Evolutionary conservation across 2,329 filamentous ascomycete genomes (phyloP), one percentile per base, ranked within the genome.

Genomic region (Epichloe uncinata): DNA sequence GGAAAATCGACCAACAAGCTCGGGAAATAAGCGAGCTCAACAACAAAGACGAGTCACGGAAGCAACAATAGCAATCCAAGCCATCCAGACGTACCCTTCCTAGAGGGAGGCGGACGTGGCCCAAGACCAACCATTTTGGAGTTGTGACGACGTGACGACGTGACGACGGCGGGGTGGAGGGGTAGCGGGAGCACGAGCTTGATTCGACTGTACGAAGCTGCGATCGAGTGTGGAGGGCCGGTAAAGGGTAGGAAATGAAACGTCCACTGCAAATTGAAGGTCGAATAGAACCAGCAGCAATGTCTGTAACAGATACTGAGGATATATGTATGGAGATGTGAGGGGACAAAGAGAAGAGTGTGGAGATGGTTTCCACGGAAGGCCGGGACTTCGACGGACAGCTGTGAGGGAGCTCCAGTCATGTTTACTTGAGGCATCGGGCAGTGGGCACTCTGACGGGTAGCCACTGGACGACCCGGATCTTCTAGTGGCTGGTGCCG

Each of bases 41-140:
- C 22, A 9, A 44, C 20, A 46, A 34, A 46, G 16, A 7, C 16
- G 36, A 22, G 33, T 8, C n/a, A 36, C 30, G 13, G 50, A 52
- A 20, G 36, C 13, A 50, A 12, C 13, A 12, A 40, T 20, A 5
- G 33, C 20, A 11, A 45, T 34, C n/a, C 43, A 44, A 33, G 41
- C 37, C 20, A 45, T 41, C 50, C 52, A 54, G 55, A 77, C 80
- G 66, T 78, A 85, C 85, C 85, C 78, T 85, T 87, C 58, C 72
- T 69, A 59, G 69, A 71, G 58, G 71, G 71, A 56, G 70, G 71
- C 62, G 67, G 70, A 62, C 71, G 69, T 59, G 72, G 71, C 65
- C 72, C 72, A 54, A 74, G 65, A 56, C 71, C 71, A 58, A 74
- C 72, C 72, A 75, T 75, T 62, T 65, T 73, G 65, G 55, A 50